Evolutionary conservation across 495 filamentous ascomycete species (phyloP).

Genomic region (Amphirosellinia nigrospora): DNA sequence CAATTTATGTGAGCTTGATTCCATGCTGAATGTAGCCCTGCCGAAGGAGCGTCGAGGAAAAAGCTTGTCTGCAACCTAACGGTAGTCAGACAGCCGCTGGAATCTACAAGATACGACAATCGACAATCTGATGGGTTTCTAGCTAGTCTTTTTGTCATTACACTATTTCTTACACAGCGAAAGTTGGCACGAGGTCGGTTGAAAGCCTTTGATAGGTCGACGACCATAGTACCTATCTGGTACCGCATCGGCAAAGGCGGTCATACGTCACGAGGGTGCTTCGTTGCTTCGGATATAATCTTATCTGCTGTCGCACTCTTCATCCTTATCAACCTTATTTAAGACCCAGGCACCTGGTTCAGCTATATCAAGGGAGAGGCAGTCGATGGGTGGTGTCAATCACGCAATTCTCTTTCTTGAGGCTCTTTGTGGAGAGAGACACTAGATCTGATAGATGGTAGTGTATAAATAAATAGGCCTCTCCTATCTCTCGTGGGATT

Average conservation of each 20-base stretch:
- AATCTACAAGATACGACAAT: background rate
- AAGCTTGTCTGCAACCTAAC: conserved; percentile 6
- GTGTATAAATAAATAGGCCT: too few species aligned
- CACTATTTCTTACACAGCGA: background rate
- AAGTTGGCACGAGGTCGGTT: conserved; percentile 13
- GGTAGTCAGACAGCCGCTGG: background rate
- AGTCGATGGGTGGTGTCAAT: background rate
- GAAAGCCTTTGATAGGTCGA: conserved; percentile 13
- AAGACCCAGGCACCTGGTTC: background rate
- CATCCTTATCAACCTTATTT: background rate
- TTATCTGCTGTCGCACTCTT: background rate
- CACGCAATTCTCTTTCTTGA: background rate
- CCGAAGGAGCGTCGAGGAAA: background rate
- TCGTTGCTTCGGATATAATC: background rate
- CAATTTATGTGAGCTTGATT: background rate
- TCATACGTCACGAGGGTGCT: conserved; percentile 15
- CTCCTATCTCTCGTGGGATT: background rate
- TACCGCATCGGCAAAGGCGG: background rate
- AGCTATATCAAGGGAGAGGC: background rate
- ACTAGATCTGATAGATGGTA: background rate
- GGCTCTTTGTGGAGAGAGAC: conserved; percentile 12
- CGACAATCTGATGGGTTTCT: background rate
- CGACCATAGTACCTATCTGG: background rate
- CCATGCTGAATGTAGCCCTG: background rate
- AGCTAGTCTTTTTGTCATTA: conserved; percentile 1